Percentiles rank a stretch among this genome's conserved stretches.
phyloP scores from a whole-genome alignment of 108 stramenopile genomes.

The Hondaea fermentalgiana region DNA sequence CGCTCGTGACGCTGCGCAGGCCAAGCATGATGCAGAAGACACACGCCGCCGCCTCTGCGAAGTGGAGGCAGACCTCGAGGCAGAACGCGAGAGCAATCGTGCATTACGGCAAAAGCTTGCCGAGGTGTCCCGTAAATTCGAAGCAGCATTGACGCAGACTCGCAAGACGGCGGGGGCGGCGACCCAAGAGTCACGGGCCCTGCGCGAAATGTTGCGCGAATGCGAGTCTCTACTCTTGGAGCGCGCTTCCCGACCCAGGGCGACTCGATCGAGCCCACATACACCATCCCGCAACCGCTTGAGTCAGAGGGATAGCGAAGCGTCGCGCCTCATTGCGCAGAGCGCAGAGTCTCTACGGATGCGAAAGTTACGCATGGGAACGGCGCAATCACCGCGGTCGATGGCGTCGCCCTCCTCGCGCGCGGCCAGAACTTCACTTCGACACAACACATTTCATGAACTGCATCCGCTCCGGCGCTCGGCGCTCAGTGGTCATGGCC shows the following conservation, averaged over 20 bases:
- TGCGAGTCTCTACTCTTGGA: neutral
- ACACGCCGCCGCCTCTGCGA: neutral
- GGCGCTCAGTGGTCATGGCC: no score
- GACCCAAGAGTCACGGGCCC: neutral
- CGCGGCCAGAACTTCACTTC: no score
- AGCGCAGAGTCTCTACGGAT: neutral
- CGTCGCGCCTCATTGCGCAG: neutral
- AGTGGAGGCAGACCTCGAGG: neutral
- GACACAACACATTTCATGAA: no score
- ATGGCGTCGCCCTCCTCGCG: no score
- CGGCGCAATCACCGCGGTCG: no score
- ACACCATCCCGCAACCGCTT: neutral
- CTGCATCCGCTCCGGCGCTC: no score
- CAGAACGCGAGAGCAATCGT: neutral
- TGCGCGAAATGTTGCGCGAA: neutral
- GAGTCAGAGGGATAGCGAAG: neutral
- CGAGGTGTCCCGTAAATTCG: neutral
- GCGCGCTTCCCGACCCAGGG: neutral
- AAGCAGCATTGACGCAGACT: neutral
- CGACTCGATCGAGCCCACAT: neutral
- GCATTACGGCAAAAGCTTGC: neutral
- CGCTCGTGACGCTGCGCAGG: neutral
- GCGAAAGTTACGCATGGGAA: neutral
- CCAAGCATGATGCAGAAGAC: neutral
- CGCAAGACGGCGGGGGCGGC: neutral